Conservation (phyloP, 352 stramenopile genomes). For the Globisporangium uncinulatum region DNA sequence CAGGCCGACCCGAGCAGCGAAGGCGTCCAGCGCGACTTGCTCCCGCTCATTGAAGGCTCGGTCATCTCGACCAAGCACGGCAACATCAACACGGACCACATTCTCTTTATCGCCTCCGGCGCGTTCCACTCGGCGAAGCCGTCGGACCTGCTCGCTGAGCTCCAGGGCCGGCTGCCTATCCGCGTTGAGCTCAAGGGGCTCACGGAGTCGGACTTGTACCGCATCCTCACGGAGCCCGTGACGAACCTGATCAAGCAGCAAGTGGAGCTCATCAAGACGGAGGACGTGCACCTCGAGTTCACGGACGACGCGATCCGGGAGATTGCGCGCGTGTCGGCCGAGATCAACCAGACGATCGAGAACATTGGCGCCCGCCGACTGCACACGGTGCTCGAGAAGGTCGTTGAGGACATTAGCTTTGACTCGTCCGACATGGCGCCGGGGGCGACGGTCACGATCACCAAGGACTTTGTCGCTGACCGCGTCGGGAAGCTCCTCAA, state of each 20-base stretch:
- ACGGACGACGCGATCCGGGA: slow-evolving; percentile 96
- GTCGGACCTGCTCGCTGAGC: slow-evolving; percentile 96
- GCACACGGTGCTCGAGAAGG: slow-evolving; percentile 97
- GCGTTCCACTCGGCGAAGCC: slow-evolving; percentile 98
- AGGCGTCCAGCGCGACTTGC: slow-evolving; percentile 97
- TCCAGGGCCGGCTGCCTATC: slow-evolving; percentile 98
- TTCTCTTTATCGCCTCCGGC: slow-evolving; percentile 97
- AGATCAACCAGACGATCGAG: slow-evolving; percentile 96
- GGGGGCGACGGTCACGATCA: slow-evolving; percentile 85
- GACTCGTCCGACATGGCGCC: slow-evolving; percentile 91
- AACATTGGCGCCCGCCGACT: slow-evolving; percentile 98
- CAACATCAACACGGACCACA: slow-evolving; percentile 99
- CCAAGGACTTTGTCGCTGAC: slow-evolving; percentile 92
- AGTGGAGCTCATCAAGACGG: slow-evolving; percentile 95
- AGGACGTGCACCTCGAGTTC: slow-evolving; percentile 95
- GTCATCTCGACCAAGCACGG: slow-evolving; percentile 98
- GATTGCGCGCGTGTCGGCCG: slow-evolving; percentile 93
- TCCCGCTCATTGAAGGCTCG: slow-evolving; percentile 98
- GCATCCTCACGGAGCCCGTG: slow-evolving; percentile 99
- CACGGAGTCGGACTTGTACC: slow-evolving; percentile 98
- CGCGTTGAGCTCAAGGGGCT: slow-evolving; percentile 98
- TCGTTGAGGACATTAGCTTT: slow-evolving; percentile 99
- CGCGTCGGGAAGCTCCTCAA: slow-evolving; percentile 93
- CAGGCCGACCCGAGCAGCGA: slow-evolving; percentile 96
- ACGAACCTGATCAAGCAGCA: slow-evolving; percentile 98